Evolutionary conservation across 2,329 filamentous ascomycete species (phyloP), one percentile per base, ranked within the genome.

Genomic region (Pseudocercospora vitis): DNA sequence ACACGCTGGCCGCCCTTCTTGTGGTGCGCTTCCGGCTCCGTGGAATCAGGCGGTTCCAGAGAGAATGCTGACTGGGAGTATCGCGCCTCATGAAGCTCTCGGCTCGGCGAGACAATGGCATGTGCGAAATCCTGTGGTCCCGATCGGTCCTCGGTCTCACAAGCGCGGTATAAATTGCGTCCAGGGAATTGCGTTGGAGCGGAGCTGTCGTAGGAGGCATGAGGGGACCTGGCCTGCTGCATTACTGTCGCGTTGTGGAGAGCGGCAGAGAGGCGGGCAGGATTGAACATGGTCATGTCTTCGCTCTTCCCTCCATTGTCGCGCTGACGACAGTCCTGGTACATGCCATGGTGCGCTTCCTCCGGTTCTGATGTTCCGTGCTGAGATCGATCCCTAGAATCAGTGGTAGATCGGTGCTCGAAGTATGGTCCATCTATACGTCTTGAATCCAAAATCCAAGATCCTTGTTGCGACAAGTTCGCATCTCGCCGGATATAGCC

Each of bases 121-220:
- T 14, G 33, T 9, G 42, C 14, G 11, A 39, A 11, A 6, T 39
- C 28, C 3, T 24, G 35, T 0, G 16, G 29, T 12, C 44, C 35
- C 8, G 21, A 12, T 19, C 37, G 31, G 7, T 48, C 16, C 19
- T 50, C 37, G 12, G 31, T 9, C 18, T 46, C 26, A 35, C 52
- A 51, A 24, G 48, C 48, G 1, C 24, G 45, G n/a, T 56, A 42
- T 21, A 52, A 24, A 16, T 46, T 46, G 32, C 46, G 42, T 3
- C 44, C 35, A 7, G 42, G 45, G 14, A 52, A 6, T 33, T 56
- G 49, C 24, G 49, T 52, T 11, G 28, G 14, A n/a, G 37, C 4
- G 12, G 29, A 7, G 28, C 28, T 18, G 24, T 35, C 8, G 18
- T 46, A 52, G 7, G 39, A 4, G 5, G 18, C 7, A 18, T 45